Evolutionary conservation across 768 basidiomycete species (phyloP), one percentile per base, ranked within the genome.

Genomic region (Tulasnella sp.): DNA sequence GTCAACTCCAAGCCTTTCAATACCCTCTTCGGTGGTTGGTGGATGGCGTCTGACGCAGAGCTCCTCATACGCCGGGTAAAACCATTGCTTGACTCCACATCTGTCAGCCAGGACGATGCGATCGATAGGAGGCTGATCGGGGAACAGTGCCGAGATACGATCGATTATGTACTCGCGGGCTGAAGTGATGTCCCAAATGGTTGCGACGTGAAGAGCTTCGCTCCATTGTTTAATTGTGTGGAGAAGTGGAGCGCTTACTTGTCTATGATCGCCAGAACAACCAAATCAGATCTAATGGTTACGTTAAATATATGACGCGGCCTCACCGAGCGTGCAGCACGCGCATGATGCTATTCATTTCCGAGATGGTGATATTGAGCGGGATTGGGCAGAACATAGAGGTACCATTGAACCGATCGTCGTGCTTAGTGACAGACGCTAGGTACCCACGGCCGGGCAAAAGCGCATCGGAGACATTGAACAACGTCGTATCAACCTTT

Each of bases 61-160:
- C 8, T 26, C 32, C 15, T 4, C 30, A 24, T 50, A 59, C 2
- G 58, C 58, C 15, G 58, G 48, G n/a, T 50, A 30, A 34, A 50
- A 38, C 58, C 58, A 59, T 51, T 59, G 49, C 27, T 49, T 47
- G 4, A 59, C 58, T 5, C 58, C 45, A 15, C 58, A 59, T 43
- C 23, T 49, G 19, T 29, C 27, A 3, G 58, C 45, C 15, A 32
- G 15, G 4, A 24, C 47, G 27, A 59, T 34, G 24, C 48, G 30
- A 10, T 59, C 58, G 17, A 59, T 27, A n/a, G 58, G 45, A n/a
- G 44, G 30, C 8, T n/a, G n/a, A 15, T 4, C 7, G n/a, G 24
- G 17, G n/a, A n/a, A 27, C 3, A 1, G 9, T 8, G n/a, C 24
- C 26, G 44, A 42, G 26, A 58, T 49, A 1, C 32, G 24, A 3